phyloP scores from a whole-genome alignment of 805 yeast genomes.

The Sugiyamaella boreocaroliniensis region DNA sequence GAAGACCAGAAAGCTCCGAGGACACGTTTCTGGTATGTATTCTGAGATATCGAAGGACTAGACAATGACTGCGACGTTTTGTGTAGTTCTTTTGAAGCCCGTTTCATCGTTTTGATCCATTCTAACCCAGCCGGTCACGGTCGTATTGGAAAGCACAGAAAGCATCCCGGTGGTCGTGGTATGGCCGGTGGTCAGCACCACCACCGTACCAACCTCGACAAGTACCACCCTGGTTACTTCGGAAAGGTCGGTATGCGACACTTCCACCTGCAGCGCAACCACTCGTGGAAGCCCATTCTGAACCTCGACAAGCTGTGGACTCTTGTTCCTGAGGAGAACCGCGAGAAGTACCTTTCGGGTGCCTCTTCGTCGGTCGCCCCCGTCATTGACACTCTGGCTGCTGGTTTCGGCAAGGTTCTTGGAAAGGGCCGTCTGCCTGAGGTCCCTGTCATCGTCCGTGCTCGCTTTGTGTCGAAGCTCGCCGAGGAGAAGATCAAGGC shows the following conservation, averaged over 20 bases:
- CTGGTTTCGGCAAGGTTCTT: conserved; percentile 99
- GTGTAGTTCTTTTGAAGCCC: background rate
- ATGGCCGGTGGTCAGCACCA: conserved; percentile 99
- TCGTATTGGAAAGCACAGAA: conserved; percentile 99
- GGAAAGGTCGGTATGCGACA: conserved; percentile 99
- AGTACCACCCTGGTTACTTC: conserved; percentile 99
- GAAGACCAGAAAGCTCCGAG: conserved; percentile 99
- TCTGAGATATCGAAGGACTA: background rate
- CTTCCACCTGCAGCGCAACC: conserved; percentile 93
- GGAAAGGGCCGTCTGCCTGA: conserved; percentile 98
- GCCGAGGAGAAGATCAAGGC: conserved; percentile 99
- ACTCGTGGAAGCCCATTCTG: conserved; percentile 96
- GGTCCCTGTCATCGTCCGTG: conserved; percentile 98
- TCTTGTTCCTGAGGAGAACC: conserved; percentile 85
- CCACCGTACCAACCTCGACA: conserved; percentile 99
- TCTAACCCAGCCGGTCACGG: conserved; percentile 89
- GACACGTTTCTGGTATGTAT: conserved; percentile 97
- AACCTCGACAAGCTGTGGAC: conserved; percentile 99
- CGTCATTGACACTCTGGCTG: conserved; percentile 98
- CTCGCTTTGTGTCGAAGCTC: conserved; percentile 97
- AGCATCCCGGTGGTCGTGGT: conserved; percentile 99
- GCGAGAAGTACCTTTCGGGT: conserved; percentile 84
- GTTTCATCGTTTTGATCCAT: background rate
- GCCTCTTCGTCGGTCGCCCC: conserved; percentile 89
- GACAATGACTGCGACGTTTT: background rate